Evolutionary conservation across 2,329 filamentous ascomycete genomes (phyloP).

Genomic region (Sclerotinia trifoliorum): DNA sequence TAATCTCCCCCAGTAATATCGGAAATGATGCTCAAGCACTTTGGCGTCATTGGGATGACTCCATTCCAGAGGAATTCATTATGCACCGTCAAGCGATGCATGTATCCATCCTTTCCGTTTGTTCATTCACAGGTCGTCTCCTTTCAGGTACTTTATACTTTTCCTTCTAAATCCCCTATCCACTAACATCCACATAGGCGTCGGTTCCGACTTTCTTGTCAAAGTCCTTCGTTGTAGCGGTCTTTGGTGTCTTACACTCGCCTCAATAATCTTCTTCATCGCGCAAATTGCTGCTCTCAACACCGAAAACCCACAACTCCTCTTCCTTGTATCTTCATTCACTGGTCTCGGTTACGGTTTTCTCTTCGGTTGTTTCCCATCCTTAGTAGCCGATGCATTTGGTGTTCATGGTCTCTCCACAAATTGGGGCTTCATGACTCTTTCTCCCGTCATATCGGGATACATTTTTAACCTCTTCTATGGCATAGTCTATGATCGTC

Average conservation of each 20-base stretch:
- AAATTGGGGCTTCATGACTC: constrained; percentile 95
- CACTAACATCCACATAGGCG: constrained; percentile 50
- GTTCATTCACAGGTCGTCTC: constrained; percentile 80
- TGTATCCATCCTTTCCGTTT: constrained; percentile 88
- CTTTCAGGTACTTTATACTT: constrained; percentile 38
- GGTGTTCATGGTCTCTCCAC: constrained; percentile 85
- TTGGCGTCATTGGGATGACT: constrained; percentile 81
- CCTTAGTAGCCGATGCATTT: constrained; percentile 85
- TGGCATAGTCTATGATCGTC: constrained; percentile 76
- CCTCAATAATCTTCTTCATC: constrained; percentile 72
- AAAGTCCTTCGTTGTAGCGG: constrained; percentile 77
- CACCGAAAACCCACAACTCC: constrained; percentile 72
- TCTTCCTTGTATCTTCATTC: constrained; percentile 76
- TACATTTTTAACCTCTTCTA: constrained; percentile 95
- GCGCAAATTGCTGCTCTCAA: constrained; percentile 76
- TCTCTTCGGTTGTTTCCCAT: constrained; percentile 90
- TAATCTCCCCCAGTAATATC: constrained; percentile 67
- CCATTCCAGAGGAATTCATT: constrained; percentile 70
- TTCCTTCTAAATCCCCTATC: constrained; percentile 25
- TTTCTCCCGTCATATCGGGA: constrained; percentile 81
- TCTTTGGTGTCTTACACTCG: constrained; percentile 85
- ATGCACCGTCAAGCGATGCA: constrained; percentile 83
- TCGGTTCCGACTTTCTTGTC: constrained; percentile 87
- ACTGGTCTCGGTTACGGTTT: constrained; percentile 91
- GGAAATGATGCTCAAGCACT: constrained; percentile 84